phyloP scores from a whole-genome alignment of 2,329 filamentous ascomycete species.

The Aspergillus aculeatinus region DNA sequence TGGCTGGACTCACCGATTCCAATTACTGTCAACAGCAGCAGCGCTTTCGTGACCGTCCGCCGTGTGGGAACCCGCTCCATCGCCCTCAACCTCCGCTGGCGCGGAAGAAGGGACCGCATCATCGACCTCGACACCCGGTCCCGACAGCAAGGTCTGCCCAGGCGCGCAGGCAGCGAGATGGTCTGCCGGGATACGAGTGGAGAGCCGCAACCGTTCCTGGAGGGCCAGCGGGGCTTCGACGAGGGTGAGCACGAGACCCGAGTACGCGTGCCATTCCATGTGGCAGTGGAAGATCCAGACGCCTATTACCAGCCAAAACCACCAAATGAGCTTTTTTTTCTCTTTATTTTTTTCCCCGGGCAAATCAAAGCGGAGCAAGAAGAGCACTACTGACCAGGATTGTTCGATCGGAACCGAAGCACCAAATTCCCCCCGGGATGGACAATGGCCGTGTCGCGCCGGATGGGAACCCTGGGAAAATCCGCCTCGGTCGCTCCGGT shows the following conservation, averaged over 20 bases:
- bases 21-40: background rate
- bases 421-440: slow-evolving; percentile 52
- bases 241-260: slow-evolving; percentile 53
- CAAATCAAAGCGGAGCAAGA: background rate
- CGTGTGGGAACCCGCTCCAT: background rate
- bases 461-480: slow-evolving; percentile 45
- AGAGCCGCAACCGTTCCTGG: background rate
- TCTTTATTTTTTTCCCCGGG: too few species aligned
- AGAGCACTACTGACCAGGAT: slow-evolving; percentile 38
- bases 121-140: background rate
- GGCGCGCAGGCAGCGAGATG: background rate
- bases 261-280: slow-evolving; percentile 52
- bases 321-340: background rate
- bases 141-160: background rate
- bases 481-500: slow-evolving; percentile 28
- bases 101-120: background rate
- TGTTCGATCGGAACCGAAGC: slow-evolving; percentile 53
- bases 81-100: background rate
- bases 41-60: background rate
- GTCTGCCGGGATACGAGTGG: background rate
- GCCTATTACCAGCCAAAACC: slow-evolving; percentile 1
- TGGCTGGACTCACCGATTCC: background rate
- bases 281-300: slow-evolving; percentile 50
- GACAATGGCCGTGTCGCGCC: slow-evolving; percentile 54
- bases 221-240: slow-evolving; percentile 48